phyloP scores from a whole-genome alignment of 2,329 filamentous ascomycete genomes.

The Trichoderma sp. region DNA sequence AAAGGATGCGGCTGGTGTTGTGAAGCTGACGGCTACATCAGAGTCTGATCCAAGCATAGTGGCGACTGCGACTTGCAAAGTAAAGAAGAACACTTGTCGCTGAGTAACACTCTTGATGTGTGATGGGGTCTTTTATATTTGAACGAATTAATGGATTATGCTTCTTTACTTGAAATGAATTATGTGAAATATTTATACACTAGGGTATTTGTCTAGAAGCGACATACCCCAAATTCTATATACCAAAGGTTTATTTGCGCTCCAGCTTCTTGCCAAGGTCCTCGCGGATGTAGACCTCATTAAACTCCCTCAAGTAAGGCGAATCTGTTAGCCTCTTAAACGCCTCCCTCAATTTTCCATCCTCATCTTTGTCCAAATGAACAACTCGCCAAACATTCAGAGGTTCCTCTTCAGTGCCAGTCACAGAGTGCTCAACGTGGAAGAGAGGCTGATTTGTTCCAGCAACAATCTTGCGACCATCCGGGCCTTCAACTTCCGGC shows the following conservation, averaged over 20 bases:
- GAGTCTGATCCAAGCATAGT: constrained; percentile 43
- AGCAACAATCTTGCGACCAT: constrained; percentile 23
- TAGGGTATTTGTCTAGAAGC: neutral
- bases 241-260: neutral
- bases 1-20: constrained; percentile 35
- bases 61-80: constrained; percentile 35
- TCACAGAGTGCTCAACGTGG: constrained; percentile 24
- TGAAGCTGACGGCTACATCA: constrained; percentile 39
- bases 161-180: neutral
- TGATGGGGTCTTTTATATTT: neutral
- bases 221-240: neutral
- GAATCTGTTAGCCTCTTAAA: neutral
- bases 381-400: constrained; percentile 23
- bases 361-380: constrained; percentile 18
- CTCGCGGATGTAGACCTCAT: constrained; percentile 22
- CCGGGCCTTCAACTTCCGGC: constrained; percentile 16
- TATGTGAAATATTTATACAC: neutral
- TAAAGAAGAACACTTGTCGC: constrained; percentile 29
- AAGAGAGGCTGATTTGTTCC: constrained; percentile 24
- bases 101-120: neutral
- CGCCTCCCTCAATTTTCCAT: neutral
- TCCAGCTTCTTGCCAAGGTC: constrained; percentile 19
- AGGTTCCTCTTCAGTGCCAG: constrained; percentile 17
- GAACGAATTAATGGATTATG: neutral
- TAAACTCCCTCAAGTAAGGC: constrained; percentile 22